Base-by-base conservation (phyloP, 2,329 filamentous ascomycete species). In the Paecilomyces variotii region DNA sequence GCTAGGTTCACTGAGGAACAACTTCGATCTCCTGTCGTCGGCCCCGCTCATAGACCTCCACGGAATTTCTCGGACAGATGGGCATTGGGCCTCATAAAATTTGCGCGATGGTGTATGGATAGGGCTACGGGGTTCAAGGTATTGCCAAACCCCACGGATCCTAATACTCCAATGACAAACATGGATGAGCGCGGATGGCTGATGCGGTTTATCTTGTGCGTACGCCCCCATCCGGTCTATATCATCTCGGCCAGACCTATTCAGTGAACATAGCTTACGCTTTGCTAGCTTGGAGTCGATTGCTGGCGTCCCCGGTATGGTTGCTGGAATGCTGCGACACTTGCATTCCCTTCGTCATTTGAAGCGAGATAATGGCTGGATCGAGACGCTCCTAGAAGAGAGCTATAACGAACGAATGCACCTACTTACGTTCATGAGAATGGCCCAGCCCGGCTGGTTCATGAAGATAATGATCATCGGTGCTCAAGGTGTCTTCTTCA, bases 401-500 rank as follows among this genome's bases (percentile, higher is more conserved):
- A 89, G 87, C 62, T 95, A 90, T 76, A 96, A 96, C 72, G 91
- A 96, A 74, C 83, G 92, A 27, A 97, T 97, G 91, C 91, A 96
- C 68, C 84, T 96, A 0, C 78, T 96, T 30, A 94, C 90, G 0
- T 97, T 97, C 75, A 86, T 99, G 74, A 96, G 95, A 76, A 89
- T 96, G 82, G 89, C 87, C 58, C 83, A 91, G 64, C 90, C 90
- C 2, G 90, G 90, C 12, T 86, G 83, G 80, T 94, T 96, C 79
- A 96, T 97, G 92, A 88, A 90, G 62, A 74, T 91, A 58, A 90
- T 96, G 85, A 91, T 97, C 57, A 83, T 97, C 45, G 91, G 87
- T 10, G 92, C 93, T 0, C 93, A 97, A 74, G 94, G 93, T 45
- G 90, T 97, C 67, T 97, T 96, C 80, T 97, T 96, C 84, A 99